Percentiles rank a stretch among this genome's conserved stretches.
Evolutionary conservation across 257 asterid species (phyloP).

Genomic region (Solanum habrochaites): DNA sequence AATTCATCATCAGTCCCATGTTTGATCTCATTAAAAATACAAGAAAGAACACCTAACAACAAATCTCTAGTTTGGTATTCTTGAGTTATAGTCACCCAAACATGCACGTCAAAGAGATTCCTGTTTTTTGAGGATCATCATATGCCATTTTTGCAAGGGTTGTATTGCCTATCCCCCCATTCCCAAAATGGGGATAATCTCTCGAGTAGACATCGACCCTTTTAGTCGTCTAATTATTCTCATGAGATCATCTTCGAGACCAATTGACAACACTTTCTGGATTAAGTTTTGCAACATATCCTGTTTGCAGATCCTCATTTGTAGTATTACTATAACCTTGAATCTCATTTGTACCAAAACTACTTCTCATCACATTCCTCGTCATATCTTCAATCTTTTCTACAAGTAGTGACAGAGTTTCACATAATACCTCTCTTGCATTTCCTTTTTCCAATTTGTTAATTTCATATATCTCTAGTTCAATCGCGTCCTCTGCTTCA

Average conservation of each 20-base stretch:
- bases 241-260: neutral
- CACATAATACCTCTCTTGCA: neutral
- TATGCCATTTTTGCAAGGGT: neutral
- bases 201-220: neutral
- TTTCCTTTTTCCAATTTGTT: neutral
- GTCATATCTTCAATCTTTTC: neutral
- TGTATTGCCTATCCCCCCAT: neutral
- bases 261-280: neutral
- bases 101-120: neutral
- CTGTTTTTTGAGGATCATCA: neutral
- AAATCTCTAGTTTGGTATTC: neutral
- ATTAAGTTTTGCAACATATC: neutral
- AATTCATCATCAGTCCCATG: neutral
- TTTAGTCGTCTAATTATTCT: neutral
- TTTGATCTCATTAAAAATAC: neutral
- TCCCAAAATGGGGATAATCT: neutral
- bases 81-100: neutral
- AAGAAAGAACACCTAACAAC: neutral
- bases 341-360: neutral
- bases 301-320: neutral
- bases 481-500: neutral
- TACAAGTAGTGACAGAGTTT: neutral
- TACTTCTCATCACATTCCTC: neutral
- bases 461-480: neutral
- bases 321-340: neutral